Evolutionary conservation across 306 rosid genomes (phyloP).

Genomic region (Gastrolobium villosum): DNA sequence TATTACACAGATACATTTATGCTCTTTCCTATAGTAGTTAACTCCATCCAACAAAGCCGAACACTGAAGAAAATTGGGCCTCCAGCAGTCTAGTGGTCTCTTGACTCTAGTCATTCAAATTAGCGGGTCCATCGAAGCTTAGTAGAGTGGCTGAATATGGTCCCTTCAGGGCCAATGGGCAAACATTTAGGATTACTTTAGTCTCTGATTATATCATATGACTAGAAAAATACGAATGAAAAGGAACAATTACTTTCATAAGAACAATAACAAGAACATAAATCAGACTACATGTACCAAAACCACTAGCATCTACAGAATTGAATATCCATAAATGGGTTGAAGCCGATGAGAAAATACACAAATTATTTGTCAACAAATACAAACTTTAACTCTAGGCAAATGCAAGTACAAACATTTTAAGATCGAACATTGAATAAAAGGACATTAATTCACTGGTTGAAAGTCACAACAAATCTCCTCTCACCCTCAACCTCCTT

Average conservation of each 20-base stretch:
- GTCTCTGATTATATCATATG: conserved; percentile 2
- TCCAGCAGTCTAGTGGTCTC: neutral
- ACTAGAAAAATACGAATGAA: conserved; percentile 6
- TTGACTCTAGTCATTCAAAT: neutral
- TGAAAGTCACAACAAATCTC: conserved; percentile 28
- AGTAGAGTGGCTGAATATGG: neutral
- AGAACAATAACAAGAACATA: neutral
- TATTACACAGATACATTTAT: neutral
- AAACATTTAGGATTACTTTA: neutral
- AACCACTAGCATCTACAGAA: neutral
- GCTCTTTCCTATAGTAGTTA: conserved; percentile 19
- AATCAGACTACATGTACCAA: conserved; percentile 5
- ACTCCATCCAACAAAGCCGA: conserved; percentile 34
- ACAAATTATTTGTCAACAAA: neutral
- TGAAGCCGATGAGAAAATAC: neutral
- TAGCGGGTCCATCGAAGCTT: neutral
- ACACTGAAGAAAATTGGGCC: conserved; percentile 24
- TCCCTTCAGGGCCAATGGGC: neutral
- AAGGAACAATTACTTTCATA: neutral
- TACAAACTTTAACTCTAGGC: conserved; percentile 19
- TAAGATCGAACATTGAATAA: conserved; percentile 21
- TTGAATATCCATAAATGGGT: conserved; percentile 14
- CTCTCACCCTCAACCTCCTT: conserved; percentile 39
- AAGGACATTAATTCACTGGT: neutral
- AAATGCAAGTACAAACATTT: conserved; percentile 31